Evolutionary conservation across 176 grass and related monocot species (phyloP).

Genomic region (Zoysia pacifica): DNA sequence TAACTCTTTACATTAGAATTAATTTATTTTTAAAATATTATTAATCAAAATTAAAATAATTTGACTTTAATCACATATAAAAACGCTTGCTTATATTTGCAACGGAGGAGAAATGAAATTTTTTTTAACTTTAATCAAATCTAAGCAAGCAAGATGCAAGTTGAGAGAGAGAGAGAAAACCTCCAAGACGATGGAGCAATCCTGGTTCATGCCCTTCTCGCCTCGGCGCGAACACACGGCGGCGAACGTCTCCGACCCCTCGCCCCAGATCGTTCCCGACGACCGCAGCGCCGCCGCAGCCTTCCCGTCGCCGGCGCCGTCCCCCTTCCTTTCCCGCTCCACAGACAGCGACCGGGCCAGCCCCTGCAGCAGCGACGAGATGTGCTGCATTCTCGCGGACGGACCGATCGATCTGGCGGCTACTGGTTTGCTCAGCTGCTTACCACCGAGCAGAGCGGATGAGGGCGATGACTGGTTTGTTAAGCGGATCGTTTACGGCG

Average conservation of each 20-base stretch:
- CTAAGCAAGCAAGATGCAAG: not conserved
- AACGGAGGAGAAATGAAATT: not conserved
- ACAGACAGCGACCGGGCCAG: slow-evolving; percentile 70
- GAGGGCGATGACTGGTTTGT: no score
- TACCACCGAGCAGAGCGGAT: no score
- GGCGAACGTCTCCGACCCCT: slow-evolving; percentile 65
- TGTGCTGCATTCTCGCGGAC: slow-evolving; percentile 60
- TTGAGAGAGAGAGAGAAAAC: slow-evolving; percentile 22
- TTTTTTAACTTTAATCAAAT: no score
- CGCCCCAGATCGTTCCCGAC: slow-evolving; percentile 63
- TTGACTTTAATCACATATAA: no score
- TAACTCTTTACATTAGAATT: no score
- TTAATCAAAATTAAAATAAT: no score
- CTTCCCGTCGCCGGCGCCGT: slow-evolving; percentile 13
- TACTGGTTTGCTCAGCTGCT: no score
- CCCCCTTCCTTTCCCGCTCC: slow-evolving; percentile 44
- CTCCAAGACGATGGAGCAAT: slow-evolving; percentile 93
- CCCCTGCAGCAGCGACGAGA: slow-evolving; percentile 81
- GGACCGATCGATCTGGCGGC: not conserved
- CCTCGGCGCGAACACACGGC: slow-evolving; percentile 87
- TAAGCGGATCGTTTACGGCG: no score
- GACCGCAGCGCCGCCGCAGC: slow-evolving; percentile 62
- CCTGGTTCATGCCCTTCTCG: slow-evolving; percentile 95
- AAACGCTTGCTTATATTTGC: no score
- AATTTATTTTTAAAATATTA: no score